Conservation (phyloP, 2,329 filamentous ascomycete genomes). For the Cytospora leucostoma region DNA sequence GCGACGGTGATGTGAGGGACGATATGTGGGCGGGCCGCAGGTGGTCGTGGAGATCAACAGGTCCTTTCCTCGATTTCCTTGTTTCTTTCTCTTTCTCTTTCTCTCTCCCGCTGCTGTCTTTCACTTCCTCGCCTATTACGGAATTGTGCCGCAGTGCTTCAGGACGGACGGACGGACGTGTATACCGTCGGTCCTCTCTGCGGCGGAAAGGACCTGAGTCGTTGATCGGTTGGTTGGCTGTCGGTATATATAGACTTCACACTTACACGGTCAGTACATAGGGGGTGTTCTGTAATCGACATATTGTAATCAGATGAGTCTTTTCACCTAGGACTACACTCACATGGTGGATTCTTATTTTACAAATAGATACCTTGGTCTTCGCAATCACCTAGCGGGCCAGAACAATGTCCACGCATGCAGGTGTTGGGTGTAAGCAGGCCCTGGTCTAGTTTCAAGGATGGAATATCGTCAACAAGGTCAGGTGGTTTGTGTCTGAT, state of each 20-base stretch:
- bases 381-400: not conserved
- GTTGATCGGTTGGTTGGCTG: not conserved
- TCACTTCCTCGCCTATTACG: not conserved
- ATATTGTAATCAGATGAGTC: not conserved
- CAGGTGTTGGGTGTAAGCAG: not conserved
- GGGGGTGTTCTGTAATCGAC: not conserved
- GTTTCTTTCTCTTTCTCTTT: not conserved
- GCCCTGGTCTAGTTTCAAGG: not conserved
- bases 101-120: too few species aligned
- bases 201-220: not conserved
- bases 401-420: not conserved
- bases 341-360: constrained; percentile 7
- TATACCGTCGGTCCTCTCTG: constrained; percentile 16
- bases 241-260: not conserved
- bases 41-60: not conserved
- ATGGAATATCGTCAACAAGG: not conserved
- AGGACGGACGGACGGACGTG: constrained; percentile 9
- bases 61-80: not conserved
- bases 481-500: not conserved
- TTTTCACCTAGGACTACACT: not conserved
- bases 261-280: not conserved
- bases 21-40: not conserved
- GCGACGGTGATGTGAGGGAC: not conserved
- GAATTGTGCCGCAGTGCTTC: not conserved
- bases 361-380: not conserved